Base-by-base conservation (phyloP, 441 rosid genomes). In the Arabidopsis hybrid region DNA sequence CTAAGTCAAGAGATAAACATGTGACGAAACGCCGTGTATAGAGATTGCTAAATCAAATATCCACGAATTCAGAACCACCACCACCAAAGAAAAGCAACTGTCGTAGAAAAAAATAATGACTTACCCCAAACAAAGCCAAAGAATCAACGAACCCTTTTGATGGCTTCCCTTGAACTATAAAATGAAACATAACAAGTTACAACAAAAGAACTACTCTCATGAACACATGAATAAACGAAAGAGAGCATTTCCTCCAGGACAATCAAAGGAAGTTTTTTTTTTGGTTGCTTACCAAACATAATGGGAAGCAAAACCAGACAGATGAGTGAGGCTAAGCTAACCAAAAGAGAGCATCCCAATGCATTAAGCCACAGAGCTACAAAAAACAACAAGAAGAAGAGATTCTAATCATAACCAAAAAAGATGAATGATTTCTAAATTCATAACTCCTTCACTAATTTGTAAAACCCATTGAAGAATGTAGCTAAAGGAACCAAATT, bases 321-420 rank as follows among this genome's bases (percentile, higher is more conserved):
- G 75, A 93, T 79, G 63, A 95, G 96, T 47, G 99, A 93, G 14
- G 98, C 98, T 86, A 93, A 86, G 89, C 98, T 95, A 78, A 95
- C 98, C 85, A 93, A 83, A 69, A 95, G 90, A 31, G 99, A 95
- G 85, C 99, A 95, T 35, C 98, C 98, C 88, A 95, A 58, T 51
- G 99, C 95, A 76, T 75, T 75, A 6, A 86, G 12, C 99, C 99
- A 95, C 38, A 93, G 81, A 36, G 89, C 98, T 94, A 66, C 29
- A n/a, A 34, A 63, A 8, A 40, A 14, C 8, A 55, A 31, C 2
- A 3, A 29, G 13, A 47, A 71, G 4, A 17, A 4, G n/a, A 65
- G 18, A 53, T 39, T 52, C 29, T 38, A 47, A 49, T 46, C 7
- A 70, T 8, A 17, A 40, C 7, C n/a, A 58, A 60, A 47, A 46